Conservation (phyloP, 1,139 yeast species). For the Taphrina deformans region DNA sequence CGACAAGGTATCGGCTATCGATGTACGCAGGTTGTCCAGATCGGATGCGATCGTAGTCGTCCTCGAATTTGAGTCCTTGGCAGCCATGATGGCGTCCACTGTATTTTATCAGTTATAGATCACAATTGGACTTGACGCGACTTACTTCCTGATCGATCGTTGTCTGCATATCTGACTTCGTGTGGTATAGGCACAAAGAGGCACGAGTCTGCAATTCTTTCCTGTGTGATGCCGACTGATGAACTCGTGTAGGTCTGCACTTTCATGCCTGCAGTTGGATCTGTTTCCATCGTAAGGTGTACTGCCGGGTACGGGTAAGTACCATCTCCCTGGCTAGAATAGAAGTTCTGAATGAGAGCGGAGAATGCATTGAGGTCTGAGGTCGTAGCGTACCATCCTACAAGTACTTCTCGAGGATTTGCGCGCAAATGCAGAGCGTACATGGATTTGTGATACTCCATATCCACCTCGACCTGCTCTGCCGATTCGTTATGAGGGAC, state of each 20-base stretch:
- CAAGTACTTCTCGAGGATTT: slow-evolving; percentile 73
- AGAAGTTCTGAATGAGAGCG: slow-evolving; percentile 82
- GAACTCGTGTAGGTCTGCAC: slow-evolving; percentile 75
- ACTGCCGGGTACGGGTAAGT: slow-evolving; percentile 71
- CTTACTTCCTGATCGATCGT: slow-evolving; percentile 61
- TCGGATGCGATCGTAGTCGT: slow-evolving; percentile 49
- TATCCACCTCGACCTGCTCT: slow-evolving; percentile 66
- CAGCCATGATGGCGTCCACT: slow-evolving; percentile 46
- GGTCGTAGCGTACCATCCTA: slow-evolving; percentile 86
- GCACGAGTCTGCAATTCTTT: slow-evolving; percentile 58
- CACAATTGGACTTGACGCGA: slow-evolving; percentile 29
- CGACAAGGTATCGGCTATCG: slow-evolving; percentile 58
- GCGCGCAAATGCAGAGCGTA: slow-evolving; percentile 74
- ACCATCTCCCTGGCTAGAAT: slow-evolving; percentile 48
- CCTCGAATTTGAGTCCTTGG: slow-evolving; percentile 45
- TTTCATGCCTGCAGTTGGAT: slow-evolving; percentile 49
- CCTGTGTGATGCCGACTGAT: slow-evolving; percentile 59
- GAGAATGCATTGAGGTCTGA: slow-evolving; percentile 68
- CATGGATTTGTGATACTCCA: slow-evolving; percentile 68
- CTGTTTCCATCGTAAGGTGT: slow-evolving; percentile 62
- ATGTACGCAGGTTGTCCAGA: slow-evolving; percentile 54
- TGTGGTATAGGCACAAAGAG: slow-evolving; percentile 76
- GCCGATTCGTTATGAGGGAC: slow-evolving; percentile 83
- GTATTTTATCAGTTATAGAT: background rate
- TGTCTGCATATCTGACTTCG: slow-evolving; percentile 59